Base-by-base conservation (phyloP, 1,139 yeast species). In the Ogataea hybrid region DNA sequence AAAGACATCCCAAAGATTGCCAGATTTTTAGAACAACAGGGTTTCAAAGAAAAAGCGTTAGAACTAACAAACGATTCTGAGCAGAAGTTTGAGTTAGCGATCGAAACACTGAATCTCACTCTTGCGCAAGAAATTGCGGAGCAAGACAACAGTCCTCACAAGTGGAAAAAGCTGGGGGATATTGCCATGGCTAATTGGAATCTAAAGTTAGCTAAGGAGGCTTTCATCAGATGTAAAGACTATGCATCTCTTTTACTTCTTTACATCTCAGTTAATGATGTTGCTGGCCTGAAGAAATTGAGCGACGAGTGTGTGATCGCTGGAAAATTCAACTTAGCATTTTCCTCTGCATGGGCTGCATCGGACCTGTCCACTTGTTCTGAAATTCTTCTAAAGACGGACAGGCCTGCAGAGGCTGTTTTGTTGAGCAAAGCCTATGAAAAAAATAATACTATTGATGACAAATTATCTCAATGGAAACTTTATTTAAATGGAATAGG, bases 151-250 rank as follows among this genome's bases (percentile, higher is more conserved):
- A 84, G 79, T 52, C 79, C 79, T 50, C 77, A 75, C 58, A 90
- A 88, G 66, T 92, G 97, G 97, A 87, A 86, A 65, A 76, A 82
- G 48, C 76, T 92, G 44, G 99, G 97, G 50, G 98, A 92, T 68
- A 74, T 81, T 48, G 86, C 96, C 5, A 72, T 94, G 53, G 63
- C 73, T n/a, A 75, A 76, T 48, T 92, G 95, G 88, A 81, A 90
- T 56, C 75, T 88, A 49, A 78, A 77, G 54, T 71, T 88, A 50
- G 97, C 98, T 3, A 82, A 81, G 54, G 81, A 83, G 54, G 77
- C 95, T 44, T 94, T 81, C 65, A 76, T 82, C 64, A 73, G 80
- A 46, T 95, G 97, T 18, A 73, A 79, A 45, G 99, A 92, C 63
- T 72, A 81, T 51, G 83, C 90, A 46, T 85, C 97, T 6, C 72